Percentiles rank a stretch among this genome's conserved stretches.
Evolutionary conservation across 2,329 filamentous ascomycete genomes (phyloP).

Genomic region (Teratosphaeria destructans): DNA sequence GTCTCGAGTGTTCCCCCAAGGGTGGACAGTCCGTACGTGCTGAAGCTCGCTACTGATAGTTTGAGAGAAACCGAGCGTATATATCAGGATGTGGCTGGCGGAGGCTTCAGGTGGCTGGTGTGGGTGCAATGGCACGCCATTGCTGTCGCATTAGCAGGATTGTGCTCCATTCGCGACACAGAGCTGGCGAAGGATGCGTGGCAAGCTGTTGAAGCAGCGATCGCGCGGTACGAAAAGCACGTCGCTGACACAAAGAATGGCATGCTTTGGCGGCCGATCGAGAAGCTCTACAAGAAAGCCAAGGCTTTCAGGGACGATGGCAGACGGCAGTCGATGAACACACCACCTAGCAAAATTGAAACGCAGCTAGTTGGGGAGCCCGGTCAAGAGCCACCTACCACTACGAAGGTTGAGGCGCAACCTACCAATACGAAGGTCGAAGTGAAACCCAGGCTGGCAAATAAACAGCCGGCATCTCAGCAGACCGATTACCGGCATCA

Average conservation of each 20-base stretch:
- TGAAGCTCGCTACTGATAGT: conserved; percentile 33
- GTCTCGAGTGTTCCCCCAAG: conserved; percentile 16
- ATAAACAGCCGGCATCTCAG: not conserved
- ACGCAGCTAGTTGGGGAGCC: not conserved
- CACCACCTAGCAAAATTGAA: not conserved
- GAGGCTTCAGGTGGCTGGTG: conserved; percentile 40
- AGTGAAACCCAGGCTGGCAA: not conserved
- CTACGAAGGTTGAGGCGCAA: not conserved
- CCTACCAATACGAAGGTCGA: not conserved
- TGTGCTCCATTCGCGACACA: conserved; percentile 40
- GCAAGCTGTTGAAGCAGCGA: conserved; percentile 38
- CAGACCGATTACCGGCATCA: not conserved
- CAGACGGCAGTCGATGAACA: not conserved
- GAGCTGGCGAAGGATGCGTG: conserved; percentile 41
- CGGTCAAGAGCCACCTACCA: not conserved
- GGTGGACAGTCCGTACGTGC: conserved; percentile 23
- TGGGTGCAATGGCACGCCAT: conserved; percentile 49
- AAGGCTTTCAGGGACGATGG: conserved; percentile 17
- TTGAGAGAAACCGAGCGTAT: conserved; percentile 33
- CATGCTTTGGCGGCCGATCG: conserved; percentile 45
- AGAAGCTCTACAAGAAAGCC: conserved; percentile 44
- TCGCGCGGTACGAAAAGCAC: conserved; percentile 33
- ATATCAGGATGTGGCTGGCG: conserved; percentile 26
- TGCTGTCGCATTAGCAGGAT: conserved; percentile 43
- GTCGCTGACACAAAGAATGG: conserved; percentile 43